Conservation (phyloP, 2,329 filamentous ascomycete genomes). For the Cladorrhinum sp. region DNA sequence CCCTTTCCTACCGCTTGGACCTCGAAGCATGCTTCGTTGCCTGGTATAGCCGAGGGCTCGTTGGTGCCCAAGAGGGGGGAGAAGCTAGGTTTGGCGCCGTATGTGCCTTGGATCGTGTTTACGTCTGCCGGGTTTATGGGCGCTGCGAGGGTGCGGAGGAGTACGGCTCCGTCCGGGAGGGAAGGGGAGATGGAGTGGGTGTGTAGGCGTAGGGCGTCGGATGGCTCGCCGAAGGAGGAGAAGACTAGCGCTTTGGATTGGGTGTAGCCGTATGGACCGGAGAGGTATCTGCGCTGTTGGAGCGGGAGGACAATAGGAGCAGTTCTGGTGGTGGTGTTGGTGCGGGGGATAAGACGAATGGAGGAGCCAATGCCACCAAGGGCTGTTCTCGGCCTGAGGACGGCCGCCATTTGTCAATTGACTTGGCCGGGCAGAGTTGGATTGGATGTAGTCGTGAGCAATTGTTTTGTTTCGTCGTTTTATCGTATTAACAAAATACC, state of each 20-base stretch:
- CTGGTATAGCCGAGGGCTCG: conserved; percentile 72
- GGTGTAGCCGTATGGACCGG: conserved; percentile 73
- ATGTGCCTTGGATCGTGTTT: conserved; percentile 96
- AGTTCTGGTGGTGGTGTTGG: background rate
- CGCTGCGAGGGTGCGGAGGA: conserved; percentile 82
- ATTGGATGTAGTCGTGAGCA: too few species aligned
- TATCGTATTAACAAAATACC: too few species aligned
- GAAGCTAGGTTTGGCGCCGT: conserved; percentile 81
- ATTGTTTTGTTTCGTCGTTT: too few species aligned
- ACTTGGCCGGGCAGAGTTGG: too few species aligned
- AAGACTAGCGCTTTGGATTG: conserved; percentile 82
- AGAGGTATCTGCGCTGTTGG: conserved; percentile 45
- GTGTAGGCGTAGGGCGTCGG: conserved; percentile 67
- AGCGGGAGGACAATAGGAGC: conserved; percentile 10
- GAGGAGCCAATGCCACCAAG: too few species aligned
- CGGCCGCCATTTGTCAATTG: too few species aligned
- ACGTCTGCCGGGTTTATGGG: conserved; percentile 97
- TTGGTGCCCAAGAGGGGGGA: conserved; percentile 68
- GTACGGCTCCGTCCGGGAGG: conserved; percentile 62
- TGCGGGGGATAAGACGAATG: background rate
- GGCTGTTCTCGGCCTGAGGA: too few species aligned
- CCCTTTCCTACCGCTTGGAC: conserved; percentile 67
- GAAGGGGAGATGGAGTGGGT: conserved; percentile 73
- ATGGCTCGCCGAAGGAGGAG: conserved; percentile 70
- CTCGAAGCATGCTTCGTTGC: conserved; percentile 93